Evolutionary conservation across 1,284 basidiomycete genomes (phyloP), one percentile per base, ranked within the genome.

Genomic region (Puccinia hordei): DNA sequence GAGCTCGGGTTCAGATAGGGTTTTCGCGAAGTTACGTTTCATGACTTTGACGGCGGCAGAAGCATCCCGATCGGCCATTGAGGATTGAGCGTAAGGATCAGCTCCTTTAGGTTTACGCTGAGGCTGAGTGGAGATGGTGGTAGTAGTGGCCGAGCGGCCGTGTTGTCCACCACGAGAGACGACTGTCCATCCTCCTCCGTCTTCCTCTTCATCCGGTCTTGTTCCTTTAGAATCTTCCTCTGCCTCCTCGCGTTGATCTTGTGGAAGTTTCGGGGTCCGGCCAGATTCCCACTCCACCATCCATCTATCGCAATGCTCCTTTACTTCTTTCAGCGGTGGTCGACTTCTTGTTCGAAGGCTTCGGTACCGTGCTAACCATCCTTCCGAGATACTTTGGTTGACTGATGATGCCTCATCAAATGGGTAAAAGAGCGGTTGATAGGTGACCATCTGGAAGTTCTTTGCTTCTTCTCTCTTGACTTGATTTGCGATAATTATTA

Each of bases 71-170:
- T 44, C 55, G 17, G 77, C 68, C 77, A 80, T 80, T 9, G 77
- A 80, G 15, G 68, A 72, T 49, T 80, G 77, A n/a, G 77, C 77
- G 51, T 80, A 80, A 0, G 77, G 77, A 65, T 80, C 77, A n/a
- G 69, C 22, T 12, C 53, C 77, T 27, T 17, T 24, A 44, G 51
- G 9, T 51, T 71, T 46, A 1, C 17, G 6, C 17, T 33, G 13
- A 51, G 66, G 68, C 66, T 78, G 75, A 17, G 65, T 68, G 13
- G 75, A 24, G 44, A 72, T 79, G 10, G 77, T 35, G 33, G 73
- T 35, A n/a, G 61, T 57, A 5, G 75, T 80, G 22, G 57, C n/a
- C 19, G 77, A 80, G 13, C 77, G 66, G 46, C 77, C 77, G 72
- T 80, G 77, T n/a, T 65, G 69, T 35, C 77, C 77, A 1, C 77